Evolutionary conservation across 768 basidiomycete genomes (phyloP), one percentile per base, ranked within the genome.

Genomic region (Tylopilus intermedius): DNA sequence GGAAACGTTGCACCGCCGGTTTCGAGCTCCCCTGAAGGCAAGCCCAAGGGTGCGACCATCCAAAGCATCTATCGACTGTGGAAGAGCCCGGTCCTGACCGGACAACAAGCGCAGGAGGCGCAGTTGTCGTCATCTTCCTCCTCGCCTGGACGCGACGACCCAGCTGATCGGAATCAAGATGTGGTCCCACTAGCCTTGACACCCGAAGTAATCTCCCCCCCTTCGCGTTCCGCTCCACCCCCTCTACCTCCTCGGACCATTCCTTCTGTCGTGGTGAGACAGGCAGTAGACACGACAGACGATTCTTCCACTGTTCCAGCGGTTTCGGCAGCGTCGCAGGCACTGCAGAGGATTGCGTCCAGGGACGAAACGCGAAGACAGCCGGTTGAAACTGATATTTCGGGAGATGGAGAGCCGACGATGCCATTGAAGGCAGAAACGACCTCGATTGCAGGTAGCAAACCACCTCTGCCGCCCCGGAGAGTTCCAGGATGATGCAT

Each of bases 1-100:
- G 90, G 90, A 10, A 84, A 88, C 60, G 79, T 81, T 51, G 81
- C 86, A 10, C 74, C 77, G 2, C 74, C 77, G 2, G 56, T 63
- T 24, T 75, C 79, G 5, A 68, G 72, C 41, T 62, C 71, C 0
- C 55, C 72, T 9, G 75, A 78, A 21, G 68, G 66, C 47, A 67
- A 69, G 54, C 59, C 62, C 13, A 65, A 79, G 66, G 75, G 76
- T 45, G 78, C 80, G 8, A 78, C 80, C 21, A 81, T 88, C 32
- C 82, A 82, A 66, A 80, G 75, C 53, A 78, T 90, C 53, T 89
- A 89, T 65, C 80, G 86, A 10, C 72, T 92, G 49, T 89, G 86
- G 83, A 88, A 87, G 50, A 79, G 72, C 44, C 79, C 82, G 13
- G 63, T 67, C 21, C 52, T 71, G 15, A 49, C 62, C 0, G 62